Evolutionary conservation across 495 filamentous ascomycete genomes (phyloP).

Genomic region (Aspergillus conjunctus): DNA sequence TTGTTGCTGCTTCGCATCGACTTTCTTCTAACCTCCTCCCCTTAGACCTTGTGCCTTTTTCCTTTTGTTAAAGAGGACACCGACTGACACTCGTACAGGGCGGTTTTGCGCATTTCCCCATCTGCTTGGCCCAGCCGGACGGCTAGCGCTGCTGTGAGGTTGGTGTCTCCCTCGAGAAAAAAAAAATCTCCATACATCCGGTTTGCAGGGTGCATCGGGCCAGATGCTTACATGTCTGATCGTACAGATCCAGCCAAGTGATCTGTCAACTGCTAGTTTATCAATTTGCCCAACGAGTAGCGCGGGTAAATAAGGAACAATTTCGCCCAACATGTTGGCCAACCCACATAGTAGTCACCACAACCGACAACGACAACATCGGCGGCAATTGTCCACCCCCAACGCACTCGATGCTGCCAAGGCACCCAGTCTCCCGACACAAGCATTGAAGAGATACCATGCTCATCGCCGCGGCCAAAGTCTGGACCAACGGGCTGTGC

Average conservation of each 20-base stretch:
- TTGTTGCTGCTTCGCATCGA: conserved; percentile 20
- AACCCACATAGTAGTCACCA: conserved; percentile 67
- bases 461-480: conserved; percentile 77
- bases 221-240: conserved; percentile 21
- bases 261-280: conserved; percentile 23
- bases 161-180: conserved; percentile 21
- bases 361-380: conserved; percentile 71
- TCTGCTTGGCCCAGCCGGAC: conserved; percentile 30
- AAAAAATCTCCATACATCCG: conserved; percentile 6
- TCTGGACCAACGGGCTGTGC: conserved; percentile 65
- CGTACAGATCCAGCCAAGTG: conserved; percentile 18
- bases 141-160: conserved; percentile 30
- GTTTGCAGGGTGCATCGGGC: conserved; percentile 17
- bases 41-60: conserved; percentile 23
- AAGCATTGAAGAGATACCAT: conserved; percentile 51
- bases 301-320: conserved; percentile 3
- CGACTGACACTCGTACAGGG: conserved; percentile 45
- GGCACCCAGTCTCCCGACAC: conserved; percentile 61
- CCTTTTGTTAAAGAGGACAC: conserved; percentile 32
- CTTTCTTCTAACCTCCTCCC: conserved; percentile 18
- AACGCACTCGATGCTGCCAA: conserved; percentile 69
- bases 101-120: conserved; percentile 22
- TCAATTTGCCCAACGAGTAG: conserved; percentile 22
- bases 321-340: conserved; percentile 68
- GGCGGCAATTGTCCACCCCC: conserved; percentile 87